A percentile compares a stretch with the other conserved stretches of the same genome.
Evolutionary conservation across 2,329 filamentous ascomycete genomes (phyloP).

Genomic region (Elsinoe arachidis): DNA sequence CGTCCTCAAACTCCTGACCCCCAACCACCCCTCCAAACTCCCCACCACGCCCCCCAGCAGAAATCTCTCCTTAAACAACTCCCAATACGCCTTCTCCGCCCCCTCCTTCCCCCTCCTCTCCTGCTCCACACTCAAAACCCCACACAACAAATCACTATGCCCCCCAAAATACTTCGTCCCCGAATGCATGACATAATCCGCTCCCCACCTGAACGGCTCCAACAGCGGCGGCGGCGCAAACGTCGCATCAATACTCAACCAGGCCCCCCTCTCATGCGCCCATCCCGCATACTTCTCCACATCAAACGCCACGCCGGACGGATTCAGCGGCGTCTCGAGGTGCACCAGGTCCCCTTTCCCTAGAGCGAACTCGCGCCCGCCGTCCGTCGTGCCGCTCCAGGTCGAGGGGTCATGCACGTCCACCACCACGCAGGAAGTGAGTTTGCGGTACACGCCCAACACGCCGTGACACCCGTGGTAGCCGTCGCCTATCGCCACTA

Average conservation of each 20-base stretch:
- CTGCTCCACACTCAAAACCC: conserved; percentile 60
- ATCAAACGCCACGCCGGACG: conserved; percentile 70
- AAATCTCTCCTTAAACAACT: conserved; percentile 60
- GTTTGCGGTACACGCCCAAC: conserved; percentile 60
- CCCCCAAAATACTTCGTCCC: conserved; percentile 96
- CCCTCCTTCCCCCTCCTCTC: conserved; percentile 24
- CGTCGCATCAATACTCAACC: conserved; percentile 77
- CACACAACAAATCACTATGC: conserved; percentile 87
- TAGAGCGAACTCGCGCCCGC: conserved; percentile 57
- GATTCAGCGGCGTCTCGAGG: conserved; percentile 90
- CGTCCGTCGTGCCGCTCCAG: conserved; percentile 24
- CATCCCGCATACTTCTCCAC: conserved; percentile 62
- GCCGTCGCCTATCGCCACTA: conserved; percentile 71
- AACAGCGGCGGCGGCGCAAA: conserved; percentile 86
- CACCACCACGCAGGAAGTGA: conserved; percentile 66
- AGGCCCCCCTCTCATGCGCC: conserved; percentile 64
- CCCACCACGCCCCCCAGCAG: conserved; percentile 79
- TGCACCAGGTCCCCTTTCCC: conserved; percentile 75
- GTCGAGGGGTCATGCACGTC: conserved; percentile 45
- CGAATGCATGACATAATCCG: conserved; percentile 82
- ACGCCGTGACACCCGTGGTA: conserved; percentile 95
- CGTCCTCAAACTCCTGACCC: conserved; percentile 75
- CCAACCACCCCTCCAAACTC: conserved; percentile 84
- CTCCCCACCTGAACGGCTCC: conserved; percentile 73
- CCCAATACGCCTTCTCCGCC: conserved; percentile 45